Evolutionary conservation across 2,329 filamentous ascomycete species (phyloP), one percentile per base, ranked within the genome.

Genomic region (Sporothrix mexicana): DNA sequence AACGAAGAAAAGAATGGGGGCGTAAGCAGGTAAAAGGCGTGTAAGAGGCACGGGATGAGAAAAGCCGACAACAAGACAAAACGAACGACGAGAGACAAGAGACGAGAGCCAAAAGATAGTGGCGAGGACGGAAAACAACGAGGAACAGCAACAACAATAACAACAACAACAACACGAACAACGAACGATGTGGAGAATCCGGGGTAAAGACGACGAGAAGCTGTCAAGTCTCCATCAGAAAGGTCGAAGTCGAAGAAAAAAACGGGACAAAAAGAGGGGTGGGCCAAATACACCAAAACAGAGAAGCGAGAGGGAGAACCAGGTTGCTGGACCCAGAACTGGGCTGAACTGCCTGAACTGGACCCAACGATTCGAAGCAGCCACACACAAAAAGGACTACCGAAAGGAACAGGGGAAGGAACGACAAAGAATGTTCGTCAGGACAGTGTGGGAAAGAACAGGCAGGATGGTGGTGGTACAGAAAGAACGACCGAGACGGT

Each of bases 121-220:
- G 41, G 41, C 15, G 36, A n/a, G 30, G 30, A 47, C 47, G 61
- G n/a, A 47, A 66, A 36, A 66, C n/a, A 47, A 20, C 20, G 25
- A 20, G 8, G 20, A 5, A 2, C 43, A 12, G 25, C 13, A 49
- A 47, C 20, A 6, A 61, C 57, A 64, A 64, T 5, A 7, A 43
- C 25, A 30, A 41, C 53, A 8, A 17, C 36, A 13, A 12, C 17
- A 47, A 6, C 36, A 45, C 36, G 15, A 36, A 36, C 36, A 47
- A 30, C 17, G 69, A 61, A 47, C 41, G 53, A 23, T 23, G 55
- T 49, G 69, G 53, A 45, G 69, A 70, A 62, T 70, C 69, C 23
- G 69, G 69, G 69, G 69, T 70, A 61, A 9, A 59, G 53, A 25
- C 15, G 30, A n/a, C 23, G 3, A 12, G 13, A 30, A 62, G 7